Base-by-base conservation (phyloP, 1,284 basidiomycete genomes). In the Cutaneotrichosporon cutaneum region DNA sequence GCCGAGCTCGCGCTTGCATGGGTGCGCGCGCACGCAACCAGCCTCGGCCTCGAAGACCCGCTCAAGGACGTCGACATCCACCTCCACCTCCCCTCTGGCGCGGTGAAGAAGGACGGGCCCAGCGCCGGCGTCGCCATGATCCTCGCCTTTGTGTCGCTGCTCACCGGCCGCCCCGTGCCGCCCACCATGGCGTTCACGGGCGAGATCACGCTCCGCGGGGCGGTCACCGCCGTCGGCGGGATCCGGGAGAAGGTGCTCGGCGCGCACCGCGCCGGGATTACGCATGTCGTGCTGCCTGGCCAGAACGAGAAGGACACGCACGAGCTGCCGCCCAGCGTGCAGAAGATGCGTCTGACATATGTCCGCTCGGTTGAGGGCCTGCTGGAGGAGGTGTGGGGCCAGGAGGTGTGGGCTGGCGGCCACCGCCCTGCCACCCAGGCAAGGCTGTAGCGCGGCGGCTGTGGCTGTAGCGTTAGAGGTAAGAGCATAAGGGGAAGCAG, bases 41-140 rank as follows among this genome's bases (percentile, higher is more conserved):
- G 88, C 56, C 84, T 97, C 10, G 92, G 93, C 3, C 30, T 56
- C 0, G 54, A 51, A 0, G 70, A 73, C 53, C 67, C 67, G 11
- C 64, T 77, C 59, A 83, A 83, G 8, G 80, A 82, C 5, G 84
- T 85, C 4, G 87, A 89, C 68, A 86, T 88, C 70, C 88, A 94
- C 77, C 85, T 95, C 13, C 93, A 96, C 75, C 92, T 94, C 87
- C 92, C 93, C 0, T 90, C 94, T 73, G 94, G 94, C 3, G 90
- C 91, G 60, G 90, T 98, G 62, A 94, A 93, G 58, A 99, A 98
- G 82, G 94, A 98, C 72, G 94, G 94, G 0, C 95, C 94, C 0
- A 92, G 90, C 66, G 94, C 94, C 0, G 95, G 94, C 45, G 92
- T 92, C 3, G 94, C 93, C 0, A 88, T 98, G 56, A 78, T 93